A percentile compares a stretch with the other conserved stretches of the same genome.
Conservation (phyloP, 495 filamentous ascomycete species). For the Aspergillus nanangensis region DNA sequence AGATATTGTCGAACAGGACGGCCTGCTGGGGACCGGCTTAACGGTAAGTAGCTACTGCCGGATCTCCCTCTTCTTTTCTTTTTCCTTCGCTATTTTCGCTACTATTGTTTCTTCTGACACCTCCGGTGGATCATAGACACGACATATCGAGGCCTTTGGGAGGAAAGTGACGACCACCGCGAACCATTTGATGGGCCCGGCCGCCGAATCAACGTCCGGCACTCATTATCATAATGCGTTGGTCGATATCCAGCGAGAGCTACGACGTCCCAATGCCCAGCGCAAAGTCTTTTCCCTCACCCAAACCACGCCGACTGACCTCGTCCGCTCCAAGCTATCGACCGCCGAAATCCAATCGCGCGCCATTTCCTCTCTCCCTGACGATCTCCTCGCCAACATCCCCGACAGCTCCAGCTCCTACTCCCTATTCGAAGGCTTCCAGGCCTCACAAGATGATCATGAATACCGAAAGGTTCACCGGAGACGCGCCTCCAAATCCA, state of each 20-base stretch:
- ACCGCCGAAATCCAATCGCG: conserved; percentile 92
- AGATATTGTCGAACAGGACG: conserved; percentile 44
- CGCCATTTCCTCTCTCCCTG: conserved; percentile 81
- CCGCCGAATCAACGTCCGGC: conserved; percentile 50
- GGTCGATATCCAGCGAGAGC: conserved; percentile 81
- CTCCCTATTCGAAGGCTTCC: conserved; percentile 94
- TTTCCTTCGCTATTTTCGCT: conserved; percentile 1
- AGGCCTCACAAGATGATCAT: conserved; percentile 68
- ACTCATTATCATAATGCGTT: conserved; percentile 80
- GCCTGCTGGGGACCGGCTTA: conserved; percentile 48
- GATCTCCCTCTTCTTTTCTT: conserved; percentile 1
- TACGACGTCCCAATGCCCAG: conserved; percentile 77
- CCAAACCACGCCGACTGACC: conserved; percentile 81
- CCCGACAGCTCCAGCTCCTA: conserved; percentile 81
- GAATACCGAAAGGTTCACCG: conserved; percentile 62
- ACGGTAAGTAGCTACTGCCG: conserved; percentile 35
- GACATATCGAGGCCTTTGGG: conserved; percentile 87
- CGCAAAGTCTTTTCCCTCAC: conserved; percentile 85
- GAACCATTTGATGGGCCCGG: conserved; percentile 74
- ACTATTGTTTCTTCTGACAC: neutral
- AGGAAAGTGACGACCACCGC: conserved; percentile 94
- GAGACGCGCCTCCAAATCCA: conserved; percentile 63
- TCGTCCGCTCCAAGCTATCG: conserved; percentile 88
- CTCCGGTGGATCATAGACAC: no score
- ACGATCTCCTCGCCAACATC: conserved; percentile 83